Base-by-base conservation (phyloP, 2,329 filamentous ascomycete genomes). In the Trichoderma oligosporum region DNA sequence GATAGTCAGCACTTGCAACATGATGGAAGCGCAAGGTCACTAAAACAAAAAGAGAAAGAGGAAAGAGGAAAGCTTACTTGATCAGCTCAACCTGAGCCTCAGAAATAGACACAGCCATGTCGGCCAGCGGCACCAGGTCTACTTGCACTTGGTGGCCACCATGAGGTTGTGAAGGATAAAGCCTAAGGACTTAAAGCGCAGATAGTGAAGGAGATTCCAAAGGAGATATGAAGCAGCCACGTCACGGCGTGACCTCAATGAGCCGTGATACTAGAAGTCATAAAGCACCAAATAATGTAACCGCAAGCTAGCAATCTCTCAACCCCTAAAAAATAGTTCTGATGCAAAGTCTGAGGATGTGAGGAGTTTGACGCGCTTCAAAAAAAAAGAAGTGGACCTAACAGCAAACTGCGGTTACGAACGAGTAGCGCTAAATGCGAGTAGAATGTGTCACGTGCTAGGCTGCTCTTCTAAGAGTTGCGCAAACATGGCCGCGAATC, bases 51-150 rank as follows among this genome's bases (percentile, higher is more conserved):
- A 2, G 38, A 41, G 38, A 41, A 24, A 14, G 18, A 22, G 9
- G n/a, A 24, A 25, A 9, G 12, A 20, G 7, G 11, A n/a, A 47
- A 31, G 61, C 74, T 49, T 69, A 83, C 82, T 74, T 81, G 65
- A 83, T 81, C 55, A 85, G 76, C 74, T 84, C 82, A 61, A 78
- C 75, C 71, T 83, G 81, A 65, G 79, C 78, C 62, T 82, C 73
- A 29, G 73, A 69, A 52, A 76, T 71, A 57, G 71, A 70, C 60
- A 65, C 64, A 51, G 72, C 70, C 73, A 74, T 74, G 59, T 64
- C 64, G 64, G n/a, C 62, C 60, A 39, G 44, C 31, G 48, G 56
- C 63, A 54, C 58, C 58, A 57, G 58, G 55, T 60, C 54, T 60
- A 57, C 42, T 18, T 42, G 41, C 33, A 54, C 25, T 53, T 41